Evolutionary conservation across 306 rosid genomes (phyloP).

Genomic region (Rosa lucieae): DNA sequence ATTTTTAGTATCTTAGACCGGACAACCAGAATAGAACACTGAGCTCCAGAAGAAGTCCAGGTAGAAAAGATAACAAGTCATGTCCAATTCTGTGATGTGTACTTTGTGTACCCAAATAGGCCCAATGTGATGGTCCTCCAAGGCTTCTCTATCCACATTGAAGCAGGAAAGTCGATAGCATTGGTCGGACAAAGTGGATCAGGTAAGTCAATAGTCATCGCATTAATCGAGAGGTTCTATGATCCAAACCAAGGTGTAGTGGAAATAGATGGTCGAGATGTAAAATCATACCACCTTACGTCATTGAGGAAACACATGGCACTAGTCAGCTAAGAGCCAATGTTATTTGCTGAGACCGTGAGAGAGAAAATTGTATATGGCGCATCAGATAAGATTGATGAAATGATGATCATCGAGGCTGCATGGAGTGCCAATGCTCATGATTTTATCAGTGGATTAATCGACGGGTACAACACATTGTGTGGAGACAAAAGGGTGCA

Average conservation of each 20-base stretch:
- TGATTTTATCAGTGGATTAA: slow-evolving; percentile 40
- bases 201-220: slow-evolving; percentile 47
- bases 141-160: slow-evolving; percentile 28
- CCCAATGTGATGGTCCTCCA: slow-evolving; percentile 39
- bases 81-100: slow-evolving; percentile 28
- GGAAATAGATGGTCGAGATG: slow-evolving; percentile 32
- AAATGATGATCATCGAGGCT: slow-evolving; percentile 47
- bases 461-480: slow-evolving; percentile 44
- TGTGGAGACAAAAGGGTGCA: slow-evolving; percentile 50
- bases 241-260: slow-evolving; percentile 44
- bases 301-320: slow-evolving; percentile 46
- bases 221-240: slow-evolving; percentile 50
- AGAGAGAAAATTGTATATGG: slow-evolving; percentile 54
- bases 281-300: slow-evolving; percentile 36
- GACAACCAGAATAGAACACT: slow-evolving; percentile 25
- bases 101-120: slow-evolving; percentile 48
- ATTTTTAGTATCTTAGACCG: slow-evolving; percentile 35
- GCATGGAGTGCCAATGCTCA: slow-evolving; percentile 54
- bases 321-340: slow-evolving; percentile 41
- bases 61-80: slow-evolving; percentile 24
- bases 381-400: slow-evolving; percentile 15
- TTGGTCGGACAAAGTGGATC: slow-evolving; percentile 56
- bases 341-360: slow-evolving; percentile 33
- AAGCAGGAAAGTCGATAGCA: slow-evolving; percentile 47
- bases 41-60: slow-evolving; percentile 12